These are phyloP conservation scores for Acanthamoeba divionensis DNA, from an alignment of 208 protist genomes.

Conservation along the genomic window DNA sequence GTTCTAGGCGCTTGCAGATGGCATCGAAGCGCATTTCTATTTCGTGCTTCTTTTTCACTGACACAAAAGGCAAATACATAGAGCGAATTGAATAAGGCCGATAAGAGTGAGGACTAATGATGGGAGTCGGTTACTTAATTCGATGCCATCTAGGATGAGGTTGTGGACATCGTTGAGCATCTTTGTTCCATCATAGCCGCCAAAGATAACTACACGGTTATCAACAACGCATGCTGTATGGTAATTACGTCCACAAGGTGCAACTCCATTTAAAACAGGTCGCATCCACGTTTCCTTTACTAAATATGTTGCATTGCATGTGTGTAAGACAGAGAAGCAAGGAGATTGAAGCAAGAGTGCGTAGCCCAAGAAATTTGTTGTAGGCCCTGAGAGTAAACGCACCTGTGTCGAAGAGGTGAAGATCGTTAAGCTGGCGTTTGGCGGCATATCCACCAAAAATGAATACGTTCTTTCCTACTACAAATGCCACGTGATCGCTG, in stretches of 20 bases:
- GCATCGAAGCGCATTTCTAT: background rate
- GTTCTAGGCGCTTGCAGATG: background rate
- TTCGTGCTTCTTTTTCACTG: constrained; percentile 16
- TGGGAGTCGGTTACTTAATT: background rate
- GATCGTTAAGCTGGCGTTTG: background rate
- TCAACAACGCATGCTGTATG: background rate
- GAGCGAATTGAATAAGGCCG: too few species aligned
- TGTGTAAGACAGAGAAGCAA: too few species aligned
- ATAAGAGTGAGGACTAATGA: too few species aligned
- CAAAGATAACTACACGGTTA: constrained; percentile 24
- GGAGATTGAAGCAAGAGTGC: too few species aligned
- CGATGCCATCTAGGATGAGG: background rate
- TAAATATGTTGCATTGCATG: too few species aligned
- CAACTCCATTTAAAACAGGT: background rate
- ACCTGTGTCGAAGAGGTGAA: background rate
- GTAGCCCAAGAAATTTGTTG: too few species aligned
- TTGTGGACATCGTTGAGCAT: constrained; percentile 31
- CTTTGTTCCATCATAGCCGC: background rate
- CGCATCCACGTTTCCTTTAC: background rate
- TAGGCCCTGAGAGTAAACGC: too few species aligned
- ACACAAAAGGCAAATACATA: too few species aligned
- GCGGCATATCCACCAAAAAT: background rate
- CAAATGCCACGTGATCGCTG: background rate
- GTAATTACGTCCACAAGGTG: background rate
- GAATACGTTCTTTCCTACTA: background rate